These are phyloP conservation scores for Saitozyma sp. DNA, from an alignment of 768 basidiomycete species.

Conservation along the genomic window DNA sequence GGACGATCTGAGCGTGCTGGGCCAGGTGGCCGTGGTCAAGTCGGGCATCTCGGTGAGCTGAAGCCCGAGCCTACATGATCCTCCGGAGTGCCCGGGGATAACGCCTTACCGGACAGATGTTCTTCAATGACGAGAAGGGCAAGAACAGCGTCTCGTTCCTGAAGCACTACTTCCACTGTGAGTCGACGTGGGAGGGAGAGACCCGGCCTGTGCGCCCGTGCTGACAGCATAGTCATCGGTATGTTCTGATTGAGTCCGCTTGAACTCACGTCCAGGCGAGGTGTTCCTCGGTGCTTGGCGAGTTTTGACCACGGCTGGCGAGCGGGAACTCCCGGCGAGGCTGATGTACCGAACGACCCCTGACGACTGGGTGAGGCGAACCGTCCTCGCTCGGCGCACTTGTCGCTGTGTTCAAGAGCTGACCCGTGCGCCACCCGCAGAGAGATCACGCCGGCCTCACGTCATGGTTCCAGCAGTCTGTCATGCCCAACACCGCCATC, in stretches of 20 bases:
- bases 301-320: slow-evolving; percentile 27
- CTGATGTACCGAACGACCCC: slow-evolving; percentile 34
- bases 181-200: not conserved
- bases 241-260: no score
- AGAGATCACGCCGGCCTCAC: slow-evolving; percentile 35
- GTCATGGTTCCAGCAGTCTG: slow-evolving; percentile 37
- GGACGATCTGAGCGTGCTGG: slow-evolving; percentile 15
- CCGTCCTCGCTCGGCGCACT: slow-evolving; percentile 10
- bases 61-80: no score
- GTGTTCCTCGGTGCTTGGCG: slow-evolving; percentile 42
- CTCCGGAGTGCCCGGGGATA: not conserved
- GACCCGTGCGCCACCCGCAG: not conserved
- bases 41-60: slow-evolving; percentile 32
- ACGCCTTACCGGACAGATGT: slow-evolving; percentile 18
- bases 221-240: no score
- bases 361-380: slow-evolving; percentile 25
- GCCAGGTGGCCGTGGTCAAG: slow-evolving; percentile 28
- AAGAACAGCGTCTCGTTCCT: slow-evolving; percentile 23
- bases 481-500: slow-evolving; percentile 32
- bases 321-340: slow-evolving; percentile 25
- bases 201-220: no score
- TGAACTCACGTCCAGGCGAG: slow-evolving; percentile 18
- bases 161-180: slow-evolving; percentile 43
- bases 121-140: slow-evolving; percentile 36
- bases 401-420: not conserved